phyloP scores from a whole-genome alignment of 441 rosid genomes.

The Capsella rubella region DNA sequence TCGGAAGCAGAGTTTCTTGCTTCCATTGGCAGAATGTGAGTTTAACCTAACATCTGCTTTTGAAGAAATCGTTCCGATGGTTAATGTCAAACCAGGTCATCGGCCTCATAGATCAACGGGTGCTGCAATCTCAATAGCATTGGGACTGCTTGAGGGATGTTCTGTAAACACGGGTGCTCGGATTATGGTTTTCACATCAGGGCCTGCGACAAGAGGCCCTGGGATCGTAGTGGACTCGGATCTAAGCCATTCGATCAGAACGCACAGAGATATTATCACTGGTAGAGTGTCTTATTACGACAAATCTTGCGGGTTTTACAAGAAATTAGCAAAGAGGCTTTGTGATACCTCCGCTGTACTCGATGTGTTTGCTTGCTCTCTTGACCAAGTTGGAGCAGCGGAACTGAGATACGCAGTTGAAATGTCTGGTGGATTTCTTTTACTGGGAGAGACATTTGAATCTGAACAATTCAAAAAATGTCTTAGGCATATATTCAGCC shows the following conservation, averaged over 20 bases:
- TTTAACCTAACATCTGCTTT: conserved; percentile 76
- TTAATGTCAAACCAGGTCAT: conserved; percentile 51
- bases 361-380: conserved; percentile 92
- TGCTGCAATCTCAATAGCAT: conserved; percentile 74
- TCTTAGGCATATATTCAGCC: conserved; percentile 72
- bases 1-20: conserved; percentile 78
- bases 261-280: conserved; percentile 78
- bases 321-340: conserved; percentile 61
- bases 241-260: conserved; percentile 66
- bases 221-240: conserved; percentile 79
- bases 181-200: conserved; percentile 91
- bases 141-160: conserved; percentile 83
- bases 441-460: conserved; percentile 88
- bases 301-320: conserved; percentile 73
- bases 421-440: conserved; percentile 86
- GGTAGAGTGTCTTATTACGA: conserved; percentile 60
- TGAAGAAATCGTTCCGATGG: conserved; percentile 69
- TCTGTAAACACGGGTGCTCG: conserved; percentile 68
- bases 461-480: conserved; percentile 79
- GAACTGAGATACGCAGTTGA: conserved; percentile 79
- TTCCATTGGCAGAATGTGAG: conserved; percentile 80
- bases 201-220: conserved; percentile 89
- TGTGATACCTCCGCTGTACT: conserved; percentile 69
- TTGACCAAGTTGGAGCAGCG: conserved; percentile 91
- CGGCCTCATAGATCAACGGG: conserved; percentile 92